Evolutionary conservation across 371 early-diverging fungal genomes (phyloP).

Genomic region (Actinomucor elegans): DNA sequence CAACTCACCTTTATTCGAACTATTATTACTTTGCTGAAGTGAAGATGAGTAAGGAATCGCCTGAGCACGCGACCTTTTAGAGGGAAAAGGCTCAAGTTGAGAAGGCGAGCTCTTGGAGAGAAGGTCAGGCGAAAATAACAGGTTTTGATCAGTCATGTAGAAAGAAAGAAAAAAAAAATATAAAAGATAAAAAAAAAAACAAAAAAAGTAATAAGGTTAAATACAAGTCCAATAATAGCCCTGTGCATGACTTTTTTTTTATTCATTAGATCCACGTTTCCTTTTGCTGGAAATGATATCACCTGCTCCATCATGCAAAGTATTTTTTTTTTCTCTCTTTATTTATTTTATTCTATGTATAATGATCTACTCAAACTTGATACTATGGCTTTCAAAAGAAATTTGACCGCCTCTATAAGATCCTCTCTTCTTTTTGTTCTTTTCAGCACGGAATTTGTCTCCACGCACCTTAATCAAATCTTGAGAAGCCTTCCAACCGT

Average conservation of each 20-base stretch:
- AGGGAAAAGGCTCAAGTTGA: conserved; percentile 19
- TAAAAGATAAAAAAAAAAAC: conserved; percentile 5
- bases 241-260: too few relatives aligned
- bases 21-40: not conserved
- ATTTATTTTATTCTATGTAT: too few relatives aligned
- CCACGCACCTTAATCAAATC: conserved; percentile 92
- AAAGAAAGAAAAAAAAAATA: conserved; percentile 1
- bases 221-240: too few relatives aligned
- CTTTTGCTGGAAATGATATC: too few relatives aligned
- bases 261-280: too few relatives aligned
- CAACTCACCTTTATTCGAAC: not conserved
- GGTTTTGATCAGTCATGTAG: conserved; percentile 15
- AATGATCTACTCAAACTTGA: conserved; percentile 79
- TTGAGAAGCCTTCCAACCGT: conserved; percentile 91
- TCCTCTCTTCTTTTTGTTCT: conserved; percentile 98
- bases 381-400: conserved; percentile 79
- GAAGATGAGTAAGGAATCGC: conserved; percentile 16
- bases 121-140: conserved; percentile 14
- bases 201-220: not conserved
- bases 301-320: too few relatives aligned
- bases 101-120: conserved; percentile 37
- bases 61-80: conserved; percentile 27
- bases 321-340: too few relatives aligned
- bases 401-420: conserved; percentile 94
- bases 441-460: conserved; percentile 92